Base-by-base conservation (phyloP, 2,329 filamentous ascomycete species). In the Lanzia echinophila region DNA sequence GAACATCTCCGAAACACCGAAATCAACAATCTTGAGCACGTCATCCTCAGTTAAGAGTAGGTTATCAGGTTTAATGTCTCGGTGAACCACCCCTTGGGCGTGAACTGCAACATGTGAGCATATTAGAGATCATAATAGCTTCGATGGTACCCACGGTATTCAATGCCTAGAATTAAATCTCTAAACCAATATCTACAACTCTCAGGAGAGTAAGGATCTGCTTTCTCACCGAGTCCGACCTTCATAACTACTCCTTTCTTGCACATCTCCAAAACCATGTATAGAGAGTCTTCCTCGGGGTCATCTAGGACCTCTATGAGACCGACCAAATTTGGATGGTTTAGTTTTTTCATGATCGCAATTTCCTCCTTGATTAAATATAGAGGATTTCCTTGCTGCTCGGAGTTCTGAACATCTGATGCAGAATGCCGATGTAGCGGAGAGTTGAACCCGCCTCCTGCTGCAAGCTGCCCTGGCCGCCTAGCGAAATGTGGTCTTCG, bases 1-100 rank as follows among this genome's bases (percentile, higher is more conserved):
- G 63, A 99, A 99, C 84, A 99, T 96, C 68, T 99, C 92, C 1
- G 92, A 97, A 7, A 97, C 94, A n/a, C 94, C 94, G 75, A 99
- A 99, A 70, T 97, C 94, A 50, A 95, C 90, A 60, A 99, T 87
- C 69, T 97, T 99, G 50, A 99, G 80, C n/a, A 96, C 84, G 64
- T 97, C 87, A 53, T 96, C 91, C 34, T 86, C 81, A 0, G 90
- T 96, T 38, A 99, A 75, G 7, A 99, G 79, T 50, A 95, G 86
- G 63, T 99, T 99, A 69, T 97, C 94, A 0, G 94, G 94, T 71
- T 99, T 99, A 73, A 99, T 96, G 66, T 99, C 94, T 50, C 94
- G 83, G 69, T 99, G 94, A 15, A 96, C 88, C 61, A 97, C 88
- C 7, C 92, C 91, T 71, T 97, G 94, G 0, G 88, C 86, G 71